Evolutionary conservation across 2,329 filamentous ascomycete genomes (phyloP).

Genomic region (Neonectria ditissima): DNA sequence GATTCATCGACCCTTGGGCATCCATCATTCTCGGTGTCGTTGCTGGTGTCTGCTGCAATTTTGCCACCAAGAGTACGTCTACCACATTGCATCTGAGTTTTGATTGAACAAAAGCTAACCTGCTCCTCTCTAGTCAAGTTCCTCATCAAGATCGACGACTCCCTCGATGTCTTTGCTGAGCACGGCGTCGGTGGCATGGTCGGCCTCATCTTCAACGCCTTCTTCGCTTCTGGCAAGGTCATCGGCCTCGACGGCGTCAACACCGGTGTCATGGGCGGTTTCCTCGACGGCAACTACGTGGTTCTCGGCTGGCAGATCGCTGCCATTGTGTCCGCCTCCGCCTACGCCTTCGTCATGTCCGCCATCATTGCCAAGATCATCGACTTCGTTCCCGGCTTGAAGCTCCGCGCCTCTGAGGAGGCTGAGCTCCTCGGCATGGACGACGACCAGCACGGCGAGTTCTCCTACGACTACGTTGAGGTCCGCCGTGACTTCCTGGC

Average conservation of each 20-base stretch:
- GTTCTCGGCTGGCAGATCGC: constrained; percentile 84
- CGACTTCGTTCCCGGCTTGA: constrained; percentile 80
- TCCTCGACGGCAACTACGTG: constrained; percentile 79
- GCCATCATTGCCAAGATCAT: constrained; percentile 79
- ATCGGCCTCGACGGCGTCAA: constrained; percentile 84
- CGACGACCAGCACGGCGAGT: constrained; percentile 90
- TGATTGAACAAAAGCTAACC: constrained; percentile 24
- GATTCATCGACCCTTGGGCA: constrained; percentile 76
- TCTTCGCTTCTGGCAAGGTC: constrained; percentile 77
- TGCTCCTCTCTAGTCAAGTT: constrained; percentile 61
- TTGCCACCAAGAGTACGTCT: constrained; percentile 68
- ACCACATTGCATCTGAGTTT: neutral
- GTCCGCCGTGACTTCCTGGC: constrained; percentile 89
- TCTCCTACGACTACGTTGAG: constrained; percentile 91
- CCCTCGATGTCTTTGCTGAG: constrained; percentile 78
- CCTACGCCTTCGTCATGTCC: constrained; percentile 80
- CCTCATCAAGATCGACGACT: constrained; percentile 74
- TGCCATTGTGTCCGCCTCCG: constrained; percentile 74
- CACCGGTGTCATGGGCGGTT: constrained; percentile 74
- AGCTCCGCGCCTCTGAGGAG: constrained; percentile 83
- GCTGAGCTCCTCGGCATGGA: constrained; percentile 90
- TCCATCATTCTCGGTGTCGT: constrained; percentile 74
- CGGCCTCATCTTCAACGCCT: constrained; percentile 77
- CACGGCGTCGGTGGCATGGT: constrained; percentile 77
- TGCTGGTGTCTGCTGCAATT: constrained; percentile 75